Conservation (phyloP, 352 stramenopile species). For the Globisporangium takayamanum region DNA sequence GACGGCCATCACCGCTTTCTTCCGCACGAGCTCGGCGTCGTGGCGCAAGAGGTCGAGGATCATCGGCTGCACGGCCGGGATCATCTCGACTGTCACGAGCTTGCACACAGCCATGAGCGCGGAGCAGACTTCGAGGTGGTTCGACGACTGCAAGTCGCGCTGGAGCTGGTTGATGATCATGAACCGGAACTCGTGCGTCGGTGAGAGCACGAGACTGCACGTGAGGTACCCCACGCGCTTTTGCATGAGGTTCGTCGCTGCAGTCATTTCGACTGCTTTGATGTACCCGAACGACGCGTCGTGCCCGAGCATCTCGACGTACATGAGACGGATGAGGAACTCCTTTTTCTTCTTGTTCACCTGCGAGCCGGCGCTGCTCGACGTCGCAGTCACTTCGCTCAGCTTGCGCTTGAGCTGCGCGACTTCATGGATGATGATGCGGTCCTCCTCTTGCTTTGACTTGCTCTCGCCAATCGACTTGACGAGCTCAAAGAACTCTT, state of each 20-base stretch:
- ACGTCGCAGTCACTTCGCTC: constrained; percentile 74
- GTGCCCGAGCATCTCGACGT: constrained; percentile 99
- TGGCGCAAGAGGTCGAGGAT: constrained; percentile 95
- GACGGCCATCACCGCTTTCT: constrained; percentile 98
- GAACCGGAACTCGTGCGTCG: constrained; percentile 99
- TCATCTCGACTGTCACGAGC: constrained; percentile 98
- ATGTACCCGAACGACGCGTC: constrained; percentile 99
- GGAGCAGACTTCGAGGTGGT: constrained; percentile 92
- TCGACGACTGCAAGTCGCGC: constrained; percentile 86
- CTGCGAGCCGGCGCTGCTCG: constrained; percentile 60
- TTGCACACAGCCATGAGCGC: constrained; percentile 94
- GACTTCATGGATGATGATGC: constrained; percentile 97
- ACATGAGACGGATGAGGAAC: constrained; percentile 99
- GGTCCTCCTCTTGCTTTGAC: constrained; percentile 99
- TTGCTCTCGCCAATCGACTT: constrained; percentile 99
- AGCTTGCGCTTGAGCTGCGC: constrained; percentile 95
- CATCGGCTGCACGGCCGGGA: constrained; percentile 92
- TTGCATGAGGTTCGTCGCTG: constrained; percentile 96
- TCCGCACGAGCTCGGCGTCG: constrained; percentile 96
- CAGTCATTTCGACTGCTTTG: constrained; percentile 96
- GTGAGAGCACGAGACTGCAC: constrained; percentile 92
- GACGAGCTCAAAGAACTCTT: constrained; percentile 99
- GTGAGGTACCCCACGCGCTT: constrained; percentile 98
- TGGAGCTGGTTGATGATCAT: constrained; percentile 99
- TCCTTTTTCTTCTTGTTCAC: constrained; percentile 97